These are phyloP conservation scores for Debaryomyces nepalensis DNA, from an alignment of 1,139 yeast species.

Conservation along the genomic window DNA sequence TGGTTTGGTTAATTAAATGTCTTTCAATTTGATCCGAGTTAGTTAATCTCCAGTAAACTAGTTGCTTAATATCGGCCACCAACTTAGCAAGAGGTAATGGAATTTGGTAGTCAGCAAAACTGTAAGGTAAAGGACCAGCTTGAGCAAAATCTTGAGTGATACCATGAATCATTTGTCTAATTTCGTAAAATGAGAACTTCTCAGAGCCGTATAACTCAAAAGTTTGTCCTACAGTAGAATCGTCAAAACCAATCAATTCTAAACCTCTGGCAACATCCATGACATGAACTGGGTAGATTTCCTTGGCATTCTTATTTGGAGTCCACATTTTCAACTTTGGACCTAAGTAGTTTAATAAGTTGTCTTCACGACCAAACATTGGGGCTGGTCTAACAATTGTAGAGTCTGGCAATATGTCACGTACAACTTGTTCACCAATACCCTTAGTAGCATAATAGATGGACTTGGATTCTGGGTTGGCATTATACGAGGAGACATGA, in stretches of 20 bases:
- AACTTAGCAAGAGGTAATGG: slow-evolving; percentile 50
- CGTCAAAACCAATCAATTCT: slow-evolving; percentile 81
- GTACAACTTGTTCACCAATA: slow-evolving; percentile 72
- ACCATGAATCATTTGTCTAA: slow-evolving; percentile 71
- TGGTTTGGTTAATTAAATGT: slow-evolving; percentile 68
- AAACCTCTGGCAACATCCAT: slow-evolving; percentile 79
- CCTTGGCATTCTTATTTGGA: slow-evolving; percentile 67
- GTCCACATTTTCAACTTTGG: slow-evolving; percentile 62
- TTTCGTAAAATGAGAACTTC: slow-evolving; percentile 62
- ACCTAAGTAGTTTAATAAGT: slow-evolving; percentile 67
- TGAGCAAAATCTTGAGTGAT: slow-evolving; percentile 63
- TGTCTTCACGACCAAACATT: slow-evolving; percentile 78
- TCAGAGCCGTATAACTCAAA: slow-evolving; percentile 81
- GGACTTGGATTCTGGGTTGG: slow-evolving; percentile 69
- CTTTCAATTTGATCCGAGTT: slow-evolving; percentile 81
- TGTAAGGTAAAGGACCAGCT: slow-evolving; percentile 53
- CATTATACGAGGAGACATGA: slow-evolving; percentile 83
- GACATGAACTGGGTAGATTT: slow-evolving; percentile 75
- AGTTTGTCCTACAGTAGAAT: slow-evolving; percentile 75
- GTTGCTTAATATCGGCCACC: slow-evolving; percentile 52
- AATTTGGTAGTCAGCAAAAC: slow-evolving; percentile 35
- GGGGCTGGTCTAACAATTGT: slow-evolving; percentile 89
- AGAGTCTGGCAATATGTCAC: slow-evolving; percentile 69
- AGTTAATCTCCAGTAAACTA: slow-evolving; percentile 69
- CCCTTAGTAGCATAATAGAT: slow-evolving; percentile 82